Conservation (phyloP, 2,329 filamentous ascomycete genomes). For the Pseudomassariella vexata region DNA sequence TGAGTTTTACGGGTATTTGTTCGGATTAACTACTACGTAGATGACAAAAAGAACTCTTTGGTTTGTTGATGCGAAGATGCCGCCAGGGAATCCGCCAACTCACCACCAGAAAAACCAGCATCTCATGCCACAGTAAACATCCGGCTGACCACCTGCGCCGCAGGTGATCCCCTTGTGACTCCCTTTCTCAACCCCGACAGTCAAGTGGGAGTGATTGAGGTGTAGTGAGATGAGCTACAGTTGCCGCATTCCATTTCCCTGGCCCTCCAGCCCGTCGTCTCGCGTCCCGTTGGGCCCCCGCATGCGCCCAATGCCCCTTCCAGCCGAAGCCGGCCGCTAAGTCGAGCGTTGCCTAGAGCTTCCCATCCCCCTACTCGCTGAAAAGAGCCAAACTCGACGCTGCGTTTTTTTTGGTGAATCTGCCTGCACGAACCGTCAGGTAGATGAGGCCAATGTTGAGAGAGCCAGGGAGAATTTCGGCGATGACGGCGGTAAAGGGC, state of each 20-base stretch:
- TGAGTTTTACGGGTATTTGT: no score
- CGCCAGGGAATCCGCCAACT: constrained; percentile 5
- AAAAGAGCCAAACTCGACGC: constrained; percentile 16
- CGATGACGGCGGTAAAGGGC: constrained; percentile 22
- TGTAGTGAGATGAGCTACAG: constrained; percentile 10
- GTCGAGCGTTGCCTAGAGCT: no score
- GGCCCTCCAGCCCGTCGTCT: constrained; percentile 3
- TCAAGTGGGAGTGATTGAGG: neutral
- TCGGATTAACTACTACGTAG: constrained; percentile 10
- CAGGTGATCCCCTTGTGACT: constrained; percentile 4
- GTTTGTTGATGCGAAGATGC: neutral
- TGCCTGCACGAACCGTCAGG: constrained; percentile 11
- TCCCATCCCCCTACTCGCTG: no score
- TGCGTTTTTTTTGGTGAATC: constrained; percentile 24
- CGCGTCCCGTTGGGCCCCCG: constrained; percentile 3
- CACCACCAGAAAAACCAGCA: constrained; percentile 8
- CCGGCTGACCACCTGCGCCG: constrained; percentile 3
- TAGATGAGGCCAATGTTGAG: constrained; percentile 8
- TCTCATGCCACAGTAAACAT: constrained; percentile 6
- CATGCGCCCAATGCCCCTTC: no score
- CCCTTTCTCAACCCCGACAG: neutral
- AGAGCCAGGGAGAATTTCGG: constrained; percentile 14
- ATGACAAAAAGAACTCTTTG: constrained; percentile 3
- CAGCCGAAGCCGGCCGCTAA: constrained; percentile 3
- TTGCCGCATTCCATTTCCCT: constrained; percentile 1